Evolutionary conservation across 192 early-diverging fungal genomes (phyloP).

Genomic region (Mortierella hygrophila): DNA sequence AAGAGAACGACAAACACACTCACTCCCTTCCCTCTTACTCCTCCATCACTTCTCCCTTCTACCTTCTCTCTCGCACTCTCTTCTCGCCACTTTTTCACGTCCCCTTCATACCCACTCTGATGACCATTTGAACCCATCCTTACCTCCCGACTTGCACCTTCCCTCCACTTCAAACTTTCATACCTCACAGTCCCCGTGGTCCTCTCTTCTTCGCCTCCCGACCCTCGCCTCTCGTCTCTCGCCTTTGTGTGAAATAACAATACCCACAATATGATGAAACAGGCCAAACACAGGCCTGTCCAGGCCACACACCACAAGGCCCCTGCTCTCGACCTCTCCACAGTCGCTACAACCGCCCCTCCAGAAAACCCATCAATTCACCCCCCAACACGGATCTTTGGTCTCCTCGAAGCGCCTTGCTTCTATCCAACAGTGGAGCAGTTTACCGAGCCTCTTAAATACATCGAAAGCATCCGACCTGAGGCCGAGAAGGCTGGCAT

Average conservation of each 20-base stretch:
- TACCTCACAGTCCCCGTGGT: neutral
- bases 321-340: slow-evolving; percentile 41
- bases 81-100: slow-evolving; percentile 4
- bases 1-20: neutral
- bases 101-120: neutral
- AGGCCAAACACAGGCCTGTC: slow-evolving; percentile 16
- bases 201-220: neutral
- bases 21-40: neutral
- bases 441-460: slow-evolving; percentile 88
- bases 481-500: slow-evolving; percentile 86
- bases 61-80: neutral
- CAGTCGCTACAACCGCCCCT: slow-evolving; percentile 33
- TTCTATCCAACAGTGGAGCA: slow-evolving; percentile 88
- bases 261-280: slow-evolving; percentile 31
- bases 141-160: neutral
- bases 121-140: slow-evolving; percentile 7
- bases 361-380: slow-evolving; percentile 15
- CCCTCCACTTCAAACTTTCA: neutral
- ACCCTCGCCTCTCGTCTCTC: neutral
- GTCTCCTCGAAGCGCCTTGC: slow-evolving; percentile 78
- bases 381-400: slow-evolving; percentile 69
- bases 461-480: slow-evolving; percentile 85
- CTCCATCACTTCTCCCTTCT: neutral
- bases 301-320: slow-evolving; percentile 16
- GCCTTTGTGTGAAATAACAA: neutral